Percentiles rank a stretch among this genome's conserved stretches.
These are phyloP conservation scores for Suhomyces bribrorum DNA, from an alignment of 1,139 yeast genomes.

Conservation along the genomic window DNA sequence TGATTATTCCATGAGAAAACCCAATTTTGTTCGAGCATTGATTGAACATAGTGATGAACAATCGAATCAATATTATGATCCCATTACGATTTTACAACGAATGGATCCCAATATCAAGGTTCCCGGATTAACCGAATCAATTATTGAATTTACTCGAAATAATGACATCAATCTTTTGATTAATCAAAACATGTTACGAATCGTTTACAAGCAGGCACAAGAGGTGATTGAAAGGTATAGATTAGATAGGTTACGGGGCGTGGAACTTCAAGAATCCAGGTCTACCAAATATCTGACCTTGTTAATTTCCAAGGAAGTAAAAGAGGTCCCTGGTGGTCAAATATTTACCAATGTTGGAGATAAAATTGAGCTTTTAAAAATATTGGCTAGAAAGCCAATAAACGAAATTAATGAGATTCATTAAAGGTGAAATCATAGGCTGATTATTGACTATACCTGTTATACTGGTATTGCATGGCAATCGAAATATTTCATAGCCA, in stretches of 20 bases:
- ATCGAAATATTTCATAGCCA: too few relatives aligned
- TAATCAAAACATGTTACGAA: constrained; percentile 59
- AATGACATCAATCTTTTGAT: constrained; percentile 62
- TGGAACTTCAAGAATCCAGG: constrained; percentile 5
- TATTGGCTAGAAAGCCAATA: neutral
- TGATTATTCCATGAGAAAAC: constrained; percentile 68
- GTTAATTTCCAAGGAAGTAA: constrained; percentile 2
- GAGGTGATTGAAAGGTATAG: constrained; percentile 13
- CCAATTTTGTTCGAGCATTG: constrained; percentile 71
- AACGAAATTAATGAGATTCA: neutral
- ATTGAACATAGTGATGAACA: constrained; percentile 68
- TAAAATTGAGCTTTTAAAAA: constrained; percentile 4
- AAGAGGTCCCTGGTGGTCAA: constrained; percentile 5
- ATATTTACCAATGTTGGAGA: constrained; percentile 6
- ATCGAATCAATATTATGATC: constrained; percentile 55
- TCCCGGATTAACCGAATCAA: constrained; percentile 61
- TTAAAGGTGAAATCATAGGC: too few relatives aligned
- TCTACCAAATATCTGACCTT: constrained; percentile 3
- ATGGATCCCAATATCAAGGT: constrained; percentile 66
- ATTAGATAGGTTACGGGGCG: constrained; percentile 7
- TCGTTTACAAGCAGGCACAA: constrained; percentile 27
- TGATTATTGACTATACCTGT: too few relatives aligned
- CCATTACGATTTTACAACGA: constrained; percentile 62
- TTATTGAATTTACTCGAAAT: constrained; percentile 64
- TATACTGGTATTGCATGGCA: too few relatives aligned